Evolutionary conservation across 495 filamentous ascomycete species (phyloP).

Genomic region (Xylaria palmicola): DNA sequence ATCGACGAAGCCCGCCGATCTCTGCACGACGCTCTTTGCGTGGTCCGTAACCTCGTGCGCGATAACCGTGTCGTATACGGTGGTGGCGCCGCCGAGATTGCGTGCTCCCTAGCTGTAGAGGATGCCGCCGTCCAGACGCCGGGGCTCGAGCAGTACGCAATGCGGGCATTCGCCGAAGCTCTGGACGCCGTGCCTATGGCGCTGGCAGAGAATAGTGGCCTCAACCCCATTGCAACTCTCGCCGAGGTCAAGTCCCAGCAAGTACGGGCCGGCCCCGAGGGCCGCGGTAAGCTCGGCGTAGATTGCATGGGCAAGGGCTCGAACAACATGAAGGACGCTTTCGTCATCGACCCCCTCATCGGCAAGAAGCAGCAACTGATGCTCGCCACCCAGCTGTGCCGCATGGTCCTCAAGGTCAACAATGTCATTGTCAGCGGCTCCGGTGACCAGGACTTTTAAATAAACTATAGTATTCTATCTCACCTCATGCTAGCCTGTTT

Average conservation of each 20-base stretch:
- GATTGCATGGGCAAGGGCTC: conserved; percentile 95
- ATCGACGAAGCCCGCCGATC: conserved; percentile 99
- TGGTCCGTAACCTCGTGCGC: conserved; percentile 91
- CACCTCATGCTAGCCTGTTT: neutral
- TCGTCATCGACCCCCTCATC: conserved; percentile 97
- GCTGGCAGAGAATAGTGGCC: conserved; percentile 92
- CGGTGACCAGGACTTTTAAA: conserved; percentile 89
- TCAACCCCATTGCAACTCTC: conserved; percentile 93
- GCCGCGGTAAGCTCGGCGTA: conserved; percentile 70
- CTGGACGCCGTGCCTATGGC: conserved; percentile 96
- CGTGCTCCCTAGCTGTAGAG: conserved; percentile 93
- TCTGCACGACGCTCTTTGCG: conserved; percentile 94
- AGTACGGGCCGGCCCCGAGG: conserved; percentile 79
- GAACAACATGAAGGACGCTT: conserved; percentile 96
- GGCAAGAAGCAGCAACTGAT: conserved; percentile 96
- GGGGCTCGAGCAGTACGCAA: conserved; percentile 95
- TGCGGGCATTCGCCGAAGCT: conserved; percentile 95
- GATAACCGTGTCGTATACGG: conserved; percentile 99
- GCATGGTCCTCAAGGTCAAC: conserved; percentile 98
- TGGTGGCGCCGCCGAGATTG: conserved; percentile 95
- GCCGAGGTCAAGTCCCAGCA: conserved; percentile 94
- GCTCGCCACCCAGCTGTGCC: conserved; percentile 93
- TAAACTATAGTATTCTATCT: neutral
- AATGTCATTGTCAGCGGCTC: conserved; percentile 95
- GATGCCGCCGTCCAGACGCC: conserved; percentile 93